These are phyloP conservation scores for Chenopodium formosanum DNA, from an alignment of 148 eudicot genomes.

Conservation along the genomic window DNA sequence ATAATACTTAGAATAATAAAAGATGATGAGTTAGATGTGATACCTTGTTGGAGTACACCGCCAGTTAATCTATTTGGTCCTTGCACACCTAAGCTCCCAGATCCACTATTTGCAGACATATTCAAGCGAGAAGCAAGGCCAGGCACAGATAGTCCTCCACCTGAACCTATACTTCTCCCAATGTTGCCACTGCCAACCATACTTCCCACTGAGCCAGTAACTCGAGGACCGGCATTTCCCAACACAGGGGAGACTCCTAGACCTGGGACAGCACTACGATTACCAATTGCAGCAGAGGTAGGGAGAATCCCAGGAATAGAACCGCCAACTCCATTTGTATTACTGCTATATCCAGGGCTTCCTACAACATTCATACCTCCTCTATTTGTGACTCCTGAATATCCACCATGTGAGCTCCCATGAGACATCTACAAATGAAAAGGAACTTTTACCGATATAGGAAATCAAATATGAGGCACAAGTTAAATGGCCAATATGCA, in stretches of 20 bases:
- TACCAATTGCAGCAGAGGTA: constrained; percentile 85
- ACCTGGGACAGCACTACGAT: constrained; percentile 79
- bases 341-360: constrained; percentile 77
- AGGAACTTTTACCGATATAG: background rate
- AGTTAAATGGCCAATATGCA: background rate
- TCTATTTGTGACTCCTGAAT: constrained; percentile 83
- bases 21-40: constrained; percentile 3
- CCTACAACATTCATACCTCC: constrained; percentile 95
- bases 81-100: constrained; percentile 79
- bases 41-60: constrained; percentile 97
- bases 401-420: constrained; percentile 88
- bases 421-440: constrained; percentile 67
- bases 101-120: constrained; percentile 69
- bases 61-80: constrained; percentile 81
- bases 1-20: background rate
- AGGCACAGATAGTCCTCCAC: constrained; percentile 85
- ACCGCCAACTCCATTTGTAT: constrained; percentile 78
- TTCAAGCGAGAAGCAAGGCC: constrained; percentile 85
- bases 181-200: constrained; percentile 79
- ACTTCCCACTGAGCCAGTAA: constrained; percentile 79
- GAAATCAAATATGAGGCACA: background rate
- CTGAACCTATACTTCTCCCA: constrained; percentile 79
- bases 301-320: constrained; percentile 96
- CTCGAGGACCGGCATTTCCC: constrained; percentile 84
- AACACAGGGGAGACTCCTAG: constrained; percentile 75